phyloP scores from a whole-genome alignment of 441 rosid genomes.

The Hypseocharis bilobata region DNA sequence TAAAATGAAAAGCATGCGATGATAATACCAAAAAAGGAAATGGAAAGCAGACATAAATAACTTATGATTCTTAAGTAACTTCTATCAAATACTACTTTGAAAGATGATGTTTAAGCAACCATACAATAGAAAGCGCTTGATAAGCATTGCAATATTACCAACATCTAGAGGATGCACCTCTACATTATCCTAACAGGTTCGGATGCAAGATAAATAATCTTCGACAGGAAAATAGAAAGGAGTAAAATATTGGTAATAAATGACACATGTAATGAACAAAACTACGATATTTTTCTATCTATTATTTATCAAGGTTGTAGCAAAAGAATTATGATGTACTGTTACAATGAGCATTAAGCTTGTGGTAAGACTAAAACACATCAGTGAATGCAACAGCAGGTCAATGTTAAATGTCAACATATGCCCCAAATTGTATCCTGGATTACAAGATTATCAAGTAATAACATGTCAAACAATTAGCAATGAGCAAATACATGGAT shows the following conservation, averaged over 20 bases:
- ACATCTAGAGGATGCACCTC: neutral
- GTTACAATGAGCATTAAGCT: neutral
- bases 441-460: neutral
- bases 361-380: neutral
- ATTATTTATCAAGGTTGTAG: neutral
- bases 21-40: neutral
- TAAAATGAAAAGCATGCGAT: slow-evolving; percentile 17
- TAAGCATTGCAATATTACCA: neutral
- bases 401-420: neutral
- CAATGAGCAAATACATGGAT: neutral
- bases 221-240: neutral
- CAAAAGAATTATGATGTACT: neutral
- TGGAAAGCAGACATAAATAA: neutral
- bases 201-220: neutral
- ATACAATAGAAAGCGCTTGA: neutral
- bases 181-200: neutral
- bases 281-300: neutral
- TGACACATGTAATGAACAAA: neutral
- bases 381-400: neutral
- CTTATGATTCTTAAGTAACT: slow-evolving; percentile 2
- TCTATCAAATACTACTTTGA: neutral
- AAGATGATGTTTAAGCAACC: neutral
- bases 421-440: neutral
- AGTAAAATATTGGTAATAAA: neutral
- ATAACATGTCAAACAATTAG: neutral